Base-by-base conservation (phyloP, 306 rosid genomes). In the Prunus salicina region DNA sequence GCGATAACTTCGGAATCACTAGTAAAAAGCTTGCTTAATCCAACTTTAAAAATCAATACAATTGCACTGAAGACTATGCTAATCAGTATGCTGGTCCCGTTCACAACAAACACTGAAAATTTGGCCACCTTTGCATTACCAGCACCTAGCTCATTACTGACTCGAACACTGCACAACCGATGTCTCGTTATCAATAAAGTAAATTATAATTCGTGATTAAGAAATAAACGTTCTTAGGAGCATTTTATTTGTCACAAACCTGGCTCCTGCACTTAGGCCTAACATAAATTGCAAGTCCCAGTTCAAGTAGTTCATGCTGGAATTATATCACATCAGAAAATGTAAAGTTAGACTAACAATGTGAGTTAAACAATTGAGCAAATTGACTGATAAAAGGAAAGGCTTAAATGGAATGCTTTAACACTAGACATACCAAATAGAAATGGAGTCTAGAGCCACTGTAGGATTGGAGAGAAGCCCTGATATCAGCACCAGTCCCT, bases 121-220 rank as follows among this genome's bases (percentile, higher is more conserved):
- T 85, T 90, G 50, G 97, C 89, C 12, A 90, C 85, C 70, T 79
- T 88, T 28, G 93, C 84, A 83, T 92, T 79, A 4, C 85, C 88
- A 50, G 89, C 91, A 30, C 97, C 97, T 46, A 92, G 76, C 83
- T 92, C 97, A 75, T 92, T 92, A 82, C 93, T 87, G 20, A 92
- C 78, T 45, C 97, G 76, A 46, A 90, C 67, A 53, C 96, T 91
- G 95, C 76, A 79, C 15, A 43, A 38, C 19, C 41, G 6, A 16
- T 32, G 1, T 13, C 45, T 0, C 22, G 67, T 78, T 30, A 70
- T 45, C 30, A 82, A 46, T 19, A 10, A 73, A 30, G 2, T n/a
- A 5, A 15, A 47, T 1, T 12, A 20, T 1, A 18, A 72, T 79
- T 38, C 83, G 66, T 16, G 24, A 80, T 57, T 16, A 15, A 50